A percentile compares a stretch with the other conserved stretches of the same genome.
These are phyloP conservation scores for Podila epicladia DNA, from an alignment of 192 early-diverging fungal genomes.

Conservation along the genomic window DNA sequence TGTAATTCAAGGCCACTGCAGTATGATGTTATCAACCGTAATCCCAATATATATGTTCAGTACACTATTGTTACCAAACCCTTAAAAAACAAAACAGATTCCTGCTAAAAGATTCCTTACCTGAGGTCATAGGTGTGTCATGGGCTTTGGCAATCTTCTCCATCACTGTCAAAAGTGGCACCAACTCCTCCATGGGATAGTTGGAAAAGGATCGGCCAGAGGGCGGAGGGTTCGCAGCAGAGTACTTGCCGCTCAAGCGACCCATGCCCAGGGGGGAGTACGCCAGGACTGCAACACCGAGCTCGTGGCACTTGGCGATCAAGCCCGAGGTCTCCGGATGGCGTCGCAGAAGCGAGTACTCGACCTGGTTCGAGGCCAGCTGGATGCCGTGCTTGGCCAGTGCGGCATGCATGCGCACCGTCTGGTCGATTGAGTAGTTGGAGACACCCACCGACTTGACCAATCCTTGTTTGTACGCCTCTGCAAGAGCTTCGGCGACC, in stretches of 20 bases:
- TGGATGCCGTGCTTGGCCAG: constrained; percentile 54
- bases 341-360: constrained; percentile 63
- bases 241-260: constrained; percentile 69
- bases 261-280: constrained; percentile 81
- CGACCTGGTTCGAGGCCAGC: constrained; percentile 59
- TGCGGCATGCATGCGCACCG: constrained; percentile 53
- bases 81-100: neutral
- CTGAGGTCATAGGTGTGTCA: constrained; percentile 34
- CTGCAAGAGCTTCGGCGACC: constrained; percentile 56
- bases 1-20: constrained; percentile 59
- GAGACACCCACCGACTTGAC: constrained; percentile 62
- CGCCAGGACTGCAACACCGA: constrained; percentile 77
- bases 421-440: constrained; percentile 56
- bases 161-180: constrained; percentile 26
- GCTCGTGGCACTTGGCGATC: constrained; percentile 74
- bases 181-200: constrained; percentile 40
- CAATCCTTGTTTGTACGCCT: constrained; percentile 55
- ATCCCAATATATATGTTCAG: neutral
- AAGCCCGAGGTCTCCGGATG: constrained; percentile 75
- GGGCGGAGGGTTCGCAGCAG: constrained; percentile 43
- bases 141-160: constrained; percentile 44
- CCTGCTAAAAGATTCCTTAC: constrained; percentile 12
- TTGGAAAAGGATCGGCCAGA: constrained; percentile 32
- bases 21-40: neutral
- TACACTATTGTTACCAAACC: neutral